Evolutionary conservation across 331 rosid genomes (phyloP).

Genomic region (Stylosanthes scabra): DNA sequence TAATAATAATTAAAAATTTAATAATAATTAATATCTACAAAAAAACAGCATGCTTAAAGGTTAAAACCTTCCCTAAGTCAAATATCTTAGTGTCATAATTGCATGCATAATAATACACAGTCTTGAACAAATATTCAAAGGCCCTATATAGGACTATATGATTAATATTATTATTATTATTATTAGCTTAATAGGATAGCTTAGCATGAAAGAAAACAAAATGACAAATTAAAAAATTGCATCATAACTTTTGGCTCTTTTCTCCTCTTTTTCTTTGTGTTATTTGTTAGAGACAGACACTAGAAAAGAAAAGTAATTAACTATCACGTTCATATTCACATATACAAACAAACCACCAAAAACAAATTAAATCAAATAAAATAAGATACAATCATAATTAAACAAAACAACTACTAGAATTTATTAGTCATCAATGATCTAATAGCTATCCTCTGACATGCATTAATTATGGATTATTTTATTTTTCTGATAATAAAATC

Average conservation of each 20-base stretch:
- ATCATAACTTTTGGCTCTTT: slow-evolving; percentile 18
- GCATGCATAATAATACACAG: slow-evolving; percentile 20
- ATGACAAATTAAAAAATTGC: slow-evolving; percentile 40
- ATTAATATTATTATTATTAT: neutral
- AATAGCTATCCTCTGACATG: slow-evolving; percentile 14
- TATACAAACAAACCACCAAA: neutral
- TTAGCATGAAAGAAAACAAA: slow-evolving; percentile 42
- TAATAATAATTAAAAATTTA: too few relatives aligned
- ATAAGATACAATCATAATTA: neutral
- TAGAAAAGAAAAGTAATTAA: neutral
- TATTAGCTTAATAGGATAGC: slow-evolving; percentile 25
- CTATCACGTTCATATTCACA: neutral
- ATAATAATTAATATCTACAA: neutral
- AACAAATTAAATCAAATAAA: too few relatives aligned
- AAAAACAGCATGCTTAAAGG: slow-evolving; percentile 37
- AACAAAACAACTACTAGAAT: neutral
- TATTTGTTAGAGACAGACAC: slow-evolving; percentile 7
- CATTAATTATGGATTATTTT: neutral
- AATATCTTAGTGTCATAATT: slow-evolving; percentile 35
- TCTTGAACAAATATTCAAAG: slow-evolving; percentile 16
- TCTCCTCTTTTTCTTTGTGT: neutral
- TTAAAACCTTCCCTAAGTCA: slow-evolving; percentile 36
- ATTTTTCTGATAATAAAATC: neutral
- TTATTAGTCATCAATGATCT: neutral
- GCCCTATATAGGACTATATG: slow-evolving; percentile 4